A percentile compares a stretch with the other conserved stretches of the same genome.
phyloP scores from a whole-genome alignment of 73 alveolate genomes.

The Tetrahymena borealis region DNA sequence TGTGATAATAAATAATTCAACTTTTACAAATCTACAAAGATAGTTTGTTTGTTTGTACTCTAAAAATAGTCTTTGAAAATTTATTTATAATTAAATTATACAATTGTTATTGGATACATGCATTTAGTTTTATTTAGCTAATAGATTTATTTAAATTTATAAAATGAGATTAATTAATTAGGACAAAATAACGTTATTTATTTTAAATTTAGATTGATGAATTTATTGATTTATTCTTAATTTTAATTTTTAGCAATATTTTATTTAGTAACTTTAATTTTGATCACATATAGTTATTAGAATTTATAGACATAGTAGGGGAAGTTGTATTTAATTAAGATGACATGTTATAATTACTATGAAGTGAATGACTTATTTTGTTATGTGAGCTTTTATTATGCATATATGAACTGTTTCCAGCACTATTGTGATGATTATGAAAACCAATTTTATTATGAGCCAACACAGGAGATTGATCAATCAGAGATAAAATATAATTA shows the following conservation, averaged over 20 bases:
- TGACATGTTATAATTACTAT: not conserved
- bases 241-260: not conserved
- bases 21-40: not conserved
- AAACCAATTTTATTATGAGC: not conserved
- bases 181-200: too few species aligned
- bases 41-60: too few species aligned
- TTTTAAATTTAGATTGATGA: not conserved
- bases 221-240: not conserved
- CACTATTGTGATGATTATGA: not conserved
- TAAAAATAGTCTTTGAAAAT: too few species aligned
- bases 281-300: not conserved
- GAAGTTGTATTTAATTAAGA: not conserved
- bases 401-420: not conserved
- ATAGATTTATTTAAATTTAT: too few species aligned
- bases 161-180: too few species aligned
- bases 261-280: not conserved
- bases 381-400: not conserved
- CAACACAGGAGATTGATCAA: not conserved
- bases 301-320: not conserved
- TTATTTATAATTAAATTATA: too few species aligned
- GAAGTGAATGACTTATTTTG: not conserved
- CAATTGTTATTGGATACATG: too few species aligned
- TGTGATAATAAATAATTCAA: not conserved
- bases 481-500: not conserved
- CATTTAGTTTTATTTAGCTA: too few species aligned